Percentiles rank a stretch among this genome's conserved stretches.
phyloP scores from a whole-genome alignment of 345 rosid species.

The Heritiera fomes region DNA sequence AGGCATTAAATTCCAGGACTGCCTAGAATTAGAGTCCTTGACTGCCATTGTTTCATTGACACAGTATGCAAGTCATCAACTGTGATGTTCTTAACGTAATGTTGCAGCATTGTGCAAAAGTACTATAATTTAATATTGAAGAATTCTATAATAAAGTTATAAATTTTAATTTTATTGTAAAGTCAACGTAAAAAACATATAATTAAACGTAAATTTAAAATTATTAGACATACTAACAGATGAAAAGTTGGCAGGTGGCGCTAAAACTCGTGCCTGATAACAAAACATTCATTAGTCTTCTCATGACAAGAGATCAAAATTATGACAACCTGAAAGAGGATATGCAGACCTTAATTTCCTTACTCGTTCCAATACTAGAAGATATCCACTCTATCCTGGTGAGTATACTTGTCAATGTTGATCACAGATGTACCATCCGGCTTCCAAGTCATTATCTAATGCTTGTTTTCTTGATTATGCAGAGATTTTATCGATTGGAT shows the following conservation, averaged over 20 bases:
- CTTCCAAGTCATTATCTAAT: neutral
- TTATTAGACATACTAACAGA: neutral
- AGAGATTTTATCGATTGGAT: constrained; percentile 63
- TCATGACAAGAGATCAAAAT: constrained; percentile 55
- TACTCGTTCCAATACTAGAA: constrained; percentile 58
- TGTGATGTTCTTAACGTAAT: neutral
- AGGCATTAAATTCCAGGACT: neutral
- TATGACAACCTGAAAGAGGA: constrained; percentile 55
- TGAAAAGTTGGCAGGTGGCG: constrained; percentile 54
- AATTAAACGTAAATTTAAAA: no score
- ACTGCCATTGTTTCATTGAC: constrained; percentile 7
- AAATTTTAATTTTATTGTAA: no score
- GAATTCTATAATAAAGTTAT: no score
- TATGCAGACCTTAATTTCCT: constrained; percentile 51
- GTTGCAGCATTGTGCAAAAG: neutral
- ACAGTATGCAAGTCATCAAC: neutral
- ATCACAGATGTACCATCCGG: neutral
- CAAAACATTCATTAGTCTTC: constrained; percentile 55
- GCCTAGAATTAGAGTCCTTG: neutral
- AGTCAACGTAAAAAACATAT: no score
- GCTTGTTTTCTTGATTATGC: constrained; percentile 26
- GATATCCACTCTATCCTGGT: constrained; percentile 70
- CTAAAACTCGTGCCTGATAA: constrained; percentile 71
- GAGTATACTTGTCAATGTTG: constrained; percentile 15
- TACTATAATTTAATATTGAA: neutral